A percentile compares a stretch with the other conserved stretches of the same genome.
phyloP scores from a whole-genome alignment of 495 filamentous ascomycete genomes.

The Pseudotulostoma volvatum region DNA sequence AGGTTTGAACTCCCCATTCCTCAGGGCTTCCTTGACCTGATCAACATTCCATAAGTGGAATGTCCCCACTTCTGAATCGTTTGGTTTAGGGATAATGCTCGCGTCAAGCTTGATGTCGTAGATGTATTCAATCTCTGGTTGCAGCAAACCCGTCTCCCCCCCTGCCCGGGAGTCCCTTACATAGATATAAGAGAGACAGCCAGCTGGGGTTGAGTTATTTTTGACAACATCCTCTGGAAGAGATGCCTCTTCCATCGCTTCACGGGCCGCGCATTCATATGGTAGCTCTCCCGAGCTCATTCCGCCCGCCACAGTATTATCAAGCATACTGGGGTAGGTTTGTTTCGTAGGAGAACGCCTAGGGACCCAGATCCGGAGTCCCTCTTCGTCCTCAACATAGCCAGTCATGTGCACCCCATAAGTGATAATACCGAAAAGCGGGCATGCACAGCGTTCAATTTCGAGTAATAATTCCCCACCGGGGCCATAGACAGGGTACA shows the following conservation, averaged over 20 bases:
- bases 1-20: constrained; percentile 69
- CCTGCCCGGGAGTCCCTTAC: constrained; percentile 59
- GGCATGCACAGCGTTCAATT: too few relatives aligned
- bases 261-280: constrained; percentile 68
- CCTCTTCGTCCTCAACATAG: constrained; percentile 46
- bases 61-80: constrained; percentile 75
- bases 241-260: too few relatives aligned
- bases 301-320: too few relatives aligned
- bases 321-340: constrained; percentile 75
- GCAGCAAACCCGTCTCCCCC: constrained; percentile 72
- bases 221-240: too few relatives aligned
- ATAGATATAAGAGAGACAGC: too few relatives aligned
- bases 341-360: constrained; percentile 57
- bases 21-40: constrained; percentile 54
- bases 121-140: constrained; percentile 91
- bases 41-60: constrained; percentile 64
- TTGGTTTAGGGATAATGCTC: constrained; percentile 72
- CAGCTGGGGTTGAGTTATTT: constrained; percentile 76
- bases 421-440: constrained; percentile 69
- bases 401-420: too few relatives aligned
- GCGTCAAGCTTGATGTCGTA: too few relatives aligned
- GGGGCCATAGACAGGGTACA: constrained; percentile 70
- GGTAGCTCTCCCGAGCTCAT: constrained; percentile 64
- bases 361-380: constrained; percentile 72
- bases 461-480: too few relatives aligned